Conservation (phyloP, 257 asterid genomes). For the Solanum etuberosum region DNA sequence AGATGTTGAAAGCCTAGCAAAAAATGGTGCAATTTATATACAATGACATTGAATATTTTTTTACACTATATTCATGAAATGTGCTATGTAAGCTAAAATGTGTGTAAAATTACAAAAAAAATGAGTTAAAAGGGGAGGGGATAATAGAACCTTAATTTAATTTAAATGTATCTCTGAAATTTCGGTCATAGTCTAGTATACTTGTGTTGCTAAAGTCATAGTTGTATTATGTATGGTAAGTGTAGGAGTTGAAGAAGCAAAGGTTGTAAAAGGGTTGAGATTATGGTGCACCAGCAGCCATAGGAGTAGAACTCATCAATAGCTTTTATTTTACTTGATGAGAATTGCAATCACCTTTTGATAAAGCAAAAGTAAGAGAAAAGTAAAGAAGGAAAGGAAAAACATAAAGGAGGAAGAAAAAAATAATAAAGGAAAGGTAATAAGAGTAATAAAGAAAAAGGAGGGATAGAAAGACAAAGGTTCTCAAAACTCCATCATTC, state of each 20-base stretch:
- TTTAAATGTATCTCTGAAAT: too few species aligned
- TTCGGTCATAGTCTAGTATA: too few species aligned
- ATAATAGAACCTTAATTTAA: too few species aligned
- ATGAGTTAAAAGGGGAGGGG: too few species aligned
- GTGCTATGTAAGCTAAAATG: too few species aligned
- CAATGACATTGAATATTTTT: neutral
- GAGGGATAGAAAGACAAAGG: conserved; percentile 24
- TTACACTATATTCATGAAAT: too few species aligned
- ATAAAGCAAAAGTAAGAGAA: conserved; percentile 32
- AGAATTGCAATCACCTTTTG: conserved; percentile 28
- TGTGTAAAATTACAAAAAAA: too few species aligned
- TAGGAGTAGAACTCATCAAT: neutral
- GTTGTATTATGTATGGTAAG: neutral
- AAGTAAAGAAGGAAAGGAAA: conserved; percentile 21
- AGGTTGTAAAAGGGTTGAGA: neutral
- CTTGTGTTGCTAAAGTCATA: too few species aligned
- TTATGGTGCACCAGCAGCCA: neutral
- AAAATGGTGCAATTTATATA: neutral
- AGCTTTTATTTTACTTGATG: conserved; percentile 12
- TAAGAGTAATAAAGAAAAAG: conserved; percentile 21
- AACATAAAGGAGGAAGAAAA: conserved; percentile 10
- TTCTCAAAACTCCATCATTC: conserved; percentile 27
- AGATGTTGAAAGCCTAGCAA: neutral
- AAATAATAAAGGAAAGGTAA: conserved; percentile 14
- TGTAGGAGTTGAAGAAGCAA: neutral